phyloP scores from a whole-genome alignment of 257 asterid species.

The Solanum habrochaites region DNA sequence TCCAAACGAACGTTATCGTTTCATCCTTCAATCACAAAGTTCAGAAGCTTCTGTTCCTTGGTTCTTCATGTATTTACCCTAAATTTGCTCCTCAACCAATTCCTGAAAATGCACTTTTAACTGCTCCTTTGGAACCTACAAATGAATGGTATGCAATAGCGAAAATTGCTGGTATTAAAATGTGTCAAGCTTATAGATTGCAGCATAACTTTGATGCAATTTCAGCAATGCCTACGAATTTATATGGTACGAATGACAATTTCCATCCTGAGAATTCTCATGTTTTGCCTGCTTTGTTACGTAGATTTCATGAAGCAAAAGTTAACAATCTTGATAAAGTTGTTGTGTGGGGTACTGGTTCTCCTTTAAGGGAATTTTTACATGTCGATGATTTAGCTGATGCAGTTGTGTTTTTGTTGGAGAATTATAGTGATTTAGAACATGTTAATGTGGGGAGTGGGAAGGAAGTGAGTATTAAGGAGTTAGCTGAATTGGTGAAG shows the following conservation, averaged over 20 bases:
- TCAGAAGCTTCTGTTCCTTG: slow-evolving; percentile 60
- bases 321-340: slow-evolving; percentile 31
- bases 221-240: slow-evolving; percentile 83
- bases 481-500: slow-evolving; percentile 76
- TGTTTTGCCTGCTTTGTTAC: slow-evolving; percentile 69
- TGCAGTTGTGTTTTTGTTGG: slow-evolving; percentile 58
- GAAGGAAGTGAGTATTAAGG: slow-evolving; percentile 73
- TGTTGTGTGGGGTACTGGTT: slow-evolving; percentile 94
- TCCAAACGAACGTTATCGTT: slow-evolving; percentile 80
- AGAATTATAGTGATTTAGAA: slow-evolving; percentile 61
- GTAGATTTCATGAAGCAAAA: slow-evolving; percentile 84
- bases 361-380: slow-evolving; percentile 77
- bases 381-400: slow-evolving; percentile 93
- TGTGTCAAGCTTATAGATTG: slow-evolving; percentile 74
- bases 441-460: slow-evolving; percentile 97
- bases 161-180: slow-evolving; percentile 80
- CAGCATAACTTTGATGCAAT: slow-evolving; percentile 72
- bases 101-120: slow-evolving; percentile 70
- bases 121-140: slow-evolving; percentile 80
- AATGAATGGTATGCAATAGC: slow-evolving; percentile 93
- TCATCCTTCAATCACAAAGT: slow-evolving; percentile 51
- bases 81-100: slow-evolving; percentile 92
- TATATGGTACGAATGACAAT: slow-evolving; percentile 73
- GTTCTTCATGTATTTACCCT: slow-evolving; percentile 95
- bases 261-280: slow-evolving; percentile 95